Percentiles rank a stretch among this genome's conserved stretches.
These are phyloP conservation scores for Tuber magnatum DNA, from an alignment of 495 filamentous ascomycete genomes.

Conservation along the genomic window DNA sequence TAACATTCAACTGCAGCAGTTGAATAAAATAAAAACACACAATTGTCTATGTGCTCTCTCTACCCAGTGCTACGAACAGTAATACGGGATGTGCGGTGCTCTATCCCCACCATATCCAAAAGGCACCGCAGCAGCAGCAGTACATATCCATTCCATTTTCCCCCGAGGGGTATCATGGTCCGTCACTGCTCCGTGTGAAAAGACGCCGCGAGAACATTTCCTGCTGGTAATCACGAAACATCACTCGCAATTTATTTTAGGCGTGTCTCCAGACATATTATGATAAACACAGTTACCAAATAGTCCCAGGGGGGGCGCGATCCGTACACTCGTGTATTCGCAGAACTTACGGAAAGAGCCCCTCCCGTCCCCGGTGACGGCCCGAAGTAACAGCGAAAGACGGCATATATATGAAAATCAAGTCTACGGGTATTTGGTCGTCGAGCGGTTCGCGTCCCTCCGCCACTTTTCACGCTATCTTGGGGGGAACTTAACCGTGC, in stretches of 20 bases:
- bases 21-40: neutral
- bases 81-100: neutral
- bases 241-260: neutral
- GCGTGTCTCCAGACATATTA: neutral
- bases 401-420: too few species aligned
- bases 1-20: neutral
- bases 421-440: too few species aligned
- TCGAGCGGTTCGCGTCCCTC: neutral
- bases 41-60: neutral
- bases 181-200: neutral
- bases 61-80: neutral
- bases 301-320: too few species aligned
- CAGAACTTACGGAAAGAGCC: neutral
- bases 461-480: neutral
- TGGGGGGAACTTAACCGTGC: too few species aligned
- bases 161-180: neutral
- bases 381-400: neutral
- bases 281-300: too few species aligned
- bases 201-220: neutral
- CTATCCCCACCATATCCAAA: neutral
- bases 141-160: neutral
- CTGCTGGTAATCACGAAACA: neutral
- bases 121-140: too few species aligned
- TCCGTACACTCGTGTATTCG: neutral
- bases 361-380: neutral